Percentiles rank a stretch among this genome's conserved stretches.
Conservation (phyloP, 148 eudicot genomes). For the Dianthus caryophyllus region DNA sequence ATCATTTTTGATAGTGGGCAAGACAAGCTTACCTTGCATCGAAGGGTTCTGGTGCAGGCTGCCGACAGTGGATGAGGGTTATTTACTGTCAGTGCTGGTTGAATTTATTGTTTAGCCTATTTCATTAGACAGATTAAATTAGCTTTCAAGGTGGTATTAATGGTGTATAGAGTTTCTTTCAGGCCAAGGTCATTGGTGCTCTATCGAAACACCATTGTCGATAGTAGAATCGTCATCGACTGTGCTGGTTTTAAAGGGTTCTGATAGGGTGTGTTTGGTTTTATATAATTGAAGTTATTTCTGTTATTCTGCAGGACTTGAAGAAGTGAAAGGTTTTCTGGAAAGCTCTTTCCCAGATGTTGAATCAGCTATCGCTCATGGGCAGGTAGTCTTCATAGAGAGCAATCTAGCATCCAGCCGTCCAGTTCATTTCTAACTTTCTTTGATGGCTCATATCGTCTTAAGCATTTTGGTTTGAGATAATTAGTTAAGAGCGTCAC, state of each 20-base stretch:
- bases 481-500: neutral
- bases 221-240: neutral
- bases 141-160: neutral
- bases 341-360: slow-evolving; percentile 62
- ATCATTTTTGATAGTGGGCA: no score
- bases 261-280: slow-evolving; percentile 3
- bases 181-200: neutral
- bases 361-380: slow-evolving; percentile 91
- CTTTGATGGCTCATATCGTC: neutral
- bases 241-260: neutral
- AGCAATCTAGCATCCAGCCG: neutral
- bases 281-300: neutral
- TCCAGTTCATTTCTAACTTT: no score
- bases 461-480: neutral
- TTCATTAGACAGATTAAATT: neutral
- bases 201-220: neutral
- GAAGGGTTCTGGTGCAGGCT: no score
- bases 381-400: slow-evolving; percentile 49
- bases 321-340: slow-evolving; percentile 70
- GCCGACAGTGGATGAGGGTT: no score
- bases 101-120: neutral
- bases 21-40: no score
- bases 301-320: slow-evolving; percentile 57
- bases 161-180: neutral
- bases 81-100: no score